Base-by-base conservation (phyloP, 1,139 yeast genomes). In the Geotrichum reessii region DNA sequence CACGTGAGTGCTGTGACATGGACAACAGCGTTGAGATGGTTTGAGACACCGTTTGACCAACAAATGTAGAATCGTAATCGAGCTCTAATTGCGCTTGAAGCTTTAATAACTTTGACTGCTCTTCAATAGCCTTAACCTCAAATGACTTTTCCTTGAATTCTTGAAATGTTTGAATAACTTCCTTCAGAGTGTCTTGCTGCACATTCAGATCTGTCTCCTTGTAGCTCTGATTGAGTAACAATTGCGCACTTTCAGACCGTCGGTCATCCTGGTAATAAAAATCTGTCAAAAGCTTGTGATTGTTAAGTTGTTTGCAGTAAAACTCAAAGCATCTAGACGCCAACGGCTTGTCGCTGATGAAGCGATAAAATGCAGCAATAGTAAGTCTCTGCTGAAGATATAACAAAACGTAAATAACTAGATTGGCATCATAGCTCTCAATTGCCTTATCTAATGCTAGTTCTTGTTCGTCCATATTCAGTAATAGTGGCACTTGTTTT, bases 391-490 rank as follows among this genome's bases (percentile, higher is more conserved):
- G 71, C 51, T 76, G 74, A 24, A 93, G 73, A 48, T 79, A 75
- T 24, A 84, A 69, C 50, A 93, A 70, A 0, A 89, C 83, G 55
- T 84, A 80, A 47, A 81, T 73, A 4, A 87, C 77, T 25, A 92
- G 75, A 67, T 87, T 89, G 46, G 82, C 79, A 64, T 87, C 84
- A 11, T 84, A 82, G 21, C 85, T 80, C 62, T 84, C 85, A 52
- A 87, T 80, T 0, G 96, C 81, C 63, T 86, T 87, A 50, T 80
- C 72, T 40, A 92, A 70, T 0, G 97, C 96, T 47, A 82, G 69
- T 61, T 83, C 89, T 47, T 82, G 76, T 66, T 91, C 95, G 53
- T 87, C 89, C 77, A 88, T 84, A 33, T 81, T 82, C 47, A 91
- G 71, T 50, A 89, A 77, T 59, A 86, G 77, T 14, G 83, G 81